phyloP scores from a whole-genome alignment of 73 alveolate species.

The Uronychia setigera region DNA sequence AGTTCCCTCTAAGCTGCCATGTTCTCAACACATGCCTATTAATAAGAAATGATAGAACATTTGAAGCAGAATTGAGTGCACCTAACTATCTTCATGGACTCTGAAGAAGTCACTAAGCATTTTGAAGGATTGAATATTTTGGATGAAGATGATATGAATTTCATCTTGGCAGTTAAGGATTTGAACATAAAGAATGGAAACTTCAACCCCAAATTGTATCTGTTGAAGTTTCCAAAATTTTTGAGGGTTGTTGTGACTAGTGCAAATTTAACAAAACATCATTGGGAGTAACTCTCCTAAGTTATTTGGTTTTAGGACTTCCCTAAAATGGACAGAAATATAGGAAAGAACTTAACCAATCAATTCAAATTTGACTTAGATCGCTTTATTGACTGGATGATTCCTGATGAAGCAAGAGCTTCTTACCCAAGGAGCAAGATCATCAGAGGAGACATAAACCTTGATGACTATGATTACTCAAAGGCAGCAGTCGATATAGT shows the following conservation, averaged over 20 bases:
- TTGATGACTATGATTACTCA: constrained; percentile 56
- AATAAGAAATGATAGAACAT: no score
- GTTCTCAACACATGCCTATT: no score
- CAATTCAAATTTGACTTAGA: constrained; percentile 7
- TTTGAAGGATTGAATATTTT: no score
- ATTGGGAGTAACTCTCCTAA: constrained; percentile 90
- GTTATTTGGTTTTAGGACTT: constrained; percentile 94
- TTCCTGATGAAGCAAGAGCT: not conserved
- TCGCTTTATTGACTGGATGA: constrained; percentile 8
- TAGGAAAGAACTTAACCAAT: not conserved
- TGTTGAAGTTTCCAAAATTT: constrained; percentile 80
- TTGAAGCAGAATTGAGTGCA: no score
- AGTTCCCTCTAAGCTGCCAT: no score
- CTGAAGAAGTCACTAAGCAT: no score
- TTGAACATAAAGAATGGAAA: constrained; percentile 20
- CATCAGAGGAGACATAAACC: constrained; percentile 22
- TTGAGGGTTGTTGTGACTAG: constrained; percentile 87
- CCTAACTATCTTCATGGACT: no score
- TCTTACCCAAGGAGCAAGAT: not conserved
- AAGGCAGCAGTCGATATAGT: constrained; percentile 40
- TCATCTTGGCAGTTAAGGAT: not conserved
- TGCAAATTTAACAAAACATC: constrained; percentile 81
- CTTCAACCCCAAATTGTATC: constrained; percentile 87
- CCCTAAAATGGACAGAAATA: constrained; percentile 30
- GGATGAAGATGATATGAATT: no score